These are phyloP conservation scores for Arabidopsis suecica DNA, from an alignment of 345 rosid genomes.

Conservation along the genomic window DNA sequence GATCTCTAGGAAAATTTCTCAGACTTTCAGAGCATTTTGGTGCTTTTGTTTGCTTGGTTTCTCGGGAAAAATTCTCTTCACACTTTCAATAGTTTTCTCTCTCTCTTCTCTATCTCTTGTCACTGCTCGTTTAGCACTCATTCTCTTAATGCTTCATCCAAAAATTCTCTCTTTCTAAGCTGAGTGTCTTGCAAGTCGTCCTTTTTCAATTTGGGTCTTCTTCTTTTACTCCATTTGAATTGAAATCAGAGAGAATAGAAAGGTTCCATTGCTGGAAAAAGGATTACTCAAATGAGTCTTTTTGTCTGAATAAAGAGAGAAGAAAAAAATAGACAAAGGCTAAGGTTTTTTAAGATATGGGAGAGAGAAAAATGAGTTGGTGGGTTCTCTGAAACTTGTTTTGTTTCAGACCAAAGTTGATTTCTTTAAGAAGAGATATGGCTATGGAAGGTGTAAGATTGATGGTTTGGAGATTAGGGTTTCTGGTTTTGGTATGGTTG, in stretches of 20 bases:
- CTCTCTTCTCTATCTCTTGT: conserved; percentile 13
- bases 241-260: conserved; percentile 12
- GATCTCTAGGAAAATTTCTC: conserved; percentile 85
- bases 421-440: conserved; percentile 43
- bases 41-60: conserved; percentile 49
- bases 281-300: conserved; percentile 30
- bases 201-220: conserved; percentile 49
- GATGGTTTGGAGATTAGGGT: conserved; percentile 52
- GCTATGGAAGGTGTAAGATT: conserved; percentile 54
- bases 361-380: conserved; percentile 44
- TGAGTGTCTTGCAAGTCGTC: conserved; percentile 38
- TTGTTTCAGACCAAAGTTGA: conserved; percentile 37
- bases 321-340: conserved; percentile 37
- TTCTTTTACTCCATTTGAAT: conserved; percentile 21
- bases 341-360: conserved; percentile 40
- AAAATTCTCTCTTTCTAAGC: conserved; percentile 40
- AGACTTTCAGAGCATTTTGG: conserved; percentile 57
- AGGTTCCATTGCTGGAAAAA: conserved; percentile 31
- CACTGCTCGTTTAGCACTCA: conserved; percentile 44
- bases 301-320: conserved; percentile 41
- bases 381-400: conserved; percentile 41
- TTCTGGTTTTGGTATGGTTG: conserved; percentile 65
- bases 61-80: conserved; percentile 56
- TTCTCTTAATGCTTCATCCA: conserved; percentile 45
- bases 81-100: conserved; percentile 29